Evolutionary conservation across 2,329 filamentous ascomycete species (phyloP), one percentile per base, ranked within the genome.

Genomic region (Xylaria sp.): DNA sequence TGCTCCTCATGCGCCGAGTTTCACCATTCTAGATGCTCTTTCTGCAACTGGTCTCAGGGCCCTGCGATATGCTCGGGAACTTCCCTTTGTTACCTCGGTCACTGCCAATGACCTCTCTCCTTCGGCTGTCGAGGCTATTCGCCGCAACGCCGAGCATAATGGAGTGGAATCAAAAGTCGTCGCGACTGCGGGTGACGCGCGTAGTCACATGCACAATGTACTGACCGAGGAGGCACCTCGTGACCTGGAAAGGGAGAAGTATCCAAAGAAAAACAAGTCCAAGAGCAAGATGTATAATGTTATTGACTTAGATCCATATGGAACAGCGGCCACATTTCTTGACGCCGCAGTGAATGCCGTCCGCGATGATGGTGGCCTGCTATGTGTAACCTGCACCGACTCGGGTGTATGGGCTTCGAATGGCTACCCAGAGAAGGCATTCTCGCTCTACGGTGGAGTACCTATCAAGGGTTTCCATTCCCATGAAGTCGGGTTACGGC

Each of bases 331-430:
- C 9, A 91, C 92, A 1, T 99, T 99, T 76, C 84, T 99, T 57
- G 95, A 99, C 74, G 89, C 92, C 1, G 93, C 95, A 1, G 82
- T 99, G 8, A 94, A 97, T 77, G 88, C 92, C 1, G 85, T 97
- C 7, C 88, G 84, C 51, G 86, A 90, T 67, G 92, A 97, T 70
- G 94, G 94, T 1, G 95, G 95, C 3, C 82, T 99, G 40, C 84
- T 99, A 4, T 97, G 94, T 75, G 91, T 99, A 4, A 99, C 95
- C 1, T 99, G 95, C 78, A 99, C 95, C 0, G 95, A 99, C 76
- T 94, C 94, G 9, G 93, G 91, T 9, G 92, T 99, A 2, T 99
- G 94, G 85, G 94, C 94, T 1, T 97, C 94, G 0, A 91, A 92
- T 69, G 92, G 94, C 59, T 99, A 98, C 73, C 89, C 92, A 1